Conservation (phyloP, 2,329 filamentous ascomycete species). For the Tympanopsis confertula region DNA sequence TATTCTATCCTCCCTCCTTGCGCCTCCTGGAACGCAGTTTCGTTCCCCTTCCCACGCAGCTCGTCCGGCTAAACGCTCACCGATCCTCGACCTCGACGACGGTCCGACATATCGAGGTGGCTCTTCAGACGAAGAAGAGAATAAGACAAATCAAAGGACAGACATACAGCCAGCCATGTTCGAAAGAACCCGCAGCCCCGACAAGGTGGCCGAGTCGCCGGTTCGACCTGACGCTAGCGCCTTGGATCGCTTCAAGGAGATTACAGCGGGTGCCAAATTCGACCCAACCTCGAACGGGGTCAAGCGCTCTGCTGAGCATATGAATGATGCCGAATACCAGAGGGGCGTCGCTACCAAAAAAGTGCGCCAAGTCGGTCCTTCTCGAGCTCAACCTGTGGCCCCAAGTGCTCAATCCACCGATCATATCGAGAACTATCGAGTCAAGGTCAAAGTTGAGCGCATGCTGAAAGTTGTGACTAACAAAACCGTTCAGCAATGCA, state of each 20-base stretch:
- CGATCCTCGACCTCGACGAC: not conserved
- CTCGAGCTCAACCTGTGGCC: conserved; percentile 24
- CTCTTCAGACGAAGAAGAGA: not conserved
- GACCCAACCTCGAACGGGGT: not conserved
- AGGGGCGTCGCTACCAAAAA: not conserved
- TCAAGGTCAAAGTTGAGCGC: conserved; percentile 34
- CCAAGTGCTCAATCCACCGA: conserved; percentile 16
- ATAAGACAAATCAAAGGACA: not conserved
- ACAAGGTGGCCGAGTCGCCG: not conserved
- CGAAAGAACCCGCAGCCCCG: not conserved
- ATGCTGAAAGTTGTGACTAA: conserved; percentile 32
- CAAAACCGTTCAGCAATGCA: conserved; percentile 29
- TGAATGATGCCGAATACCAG: not conserved
- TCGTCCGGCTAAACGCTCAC: not conserved
- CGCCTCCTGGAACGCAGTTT: not conserved
- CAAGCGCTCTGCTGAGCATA: not conserved
- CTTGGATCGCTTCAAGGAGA: conserved; percentile 1
- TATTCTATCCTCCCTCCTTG: not conserved
- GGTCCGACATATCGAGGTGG: not conserved
- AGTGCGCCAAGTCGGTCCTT: not conserved
- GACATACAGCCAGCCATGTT: not conserved
- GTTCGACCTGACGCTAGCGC: not conserved
- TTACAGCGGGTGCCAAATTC: not conserved
- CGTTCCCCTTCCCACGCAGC: not conserved
- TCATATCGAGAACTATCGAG: conserved; percentile 32